Base-by-base conservation (phyloP, 2,329 filamentous ascomycete species). In the Lachnellula occidentalis region DNA sequence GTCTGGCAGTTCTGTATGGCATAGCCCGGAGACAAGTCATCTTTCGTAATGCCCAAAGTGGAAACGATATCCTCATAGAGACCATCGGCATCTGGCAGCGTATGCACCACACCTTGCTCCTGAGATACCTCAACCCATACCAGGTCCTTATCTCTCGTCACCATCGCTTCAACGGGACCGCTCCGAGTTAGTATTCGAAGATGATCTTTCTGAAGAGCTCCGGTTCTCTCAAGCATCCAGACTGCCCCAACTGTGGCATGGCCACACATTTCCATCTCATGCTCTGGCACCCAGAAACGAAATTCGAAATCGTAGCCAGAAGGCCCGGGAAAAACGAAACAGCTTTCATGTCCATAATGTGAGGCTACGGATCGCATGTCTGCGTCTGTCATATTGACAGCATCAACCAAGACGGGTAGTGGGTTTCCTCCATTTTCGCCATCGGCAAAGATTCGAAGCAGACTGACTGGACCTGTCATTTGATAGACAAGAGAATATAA, bases 191-290 rank as follows among this genome's bases (percentile, higher is more conserved):
- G 37, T 27, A 53, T 53, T 22, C 21, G 19, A 15, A 53, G 4
- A 2, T 41, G 43, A 21, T 53, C 17, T 11, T 27, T 53, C 17
- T 15, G 43, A 37, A 52, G 17, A 14, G 27, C n/a, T 46, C 14
- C 31, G 24, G 11, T 47, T 19, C 31, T 53, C 41, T 47, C 19
- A 21, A 53, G 42, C 43, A 53, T 17, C 34, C 41, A 53, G 14
- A 53, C 50, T n/a, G 22, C 50, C 17, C 42, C 50, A 41, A 53
- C 21, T 22, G 50, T 48, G n/a, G 50, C 50, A 53, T 53, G 50
- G 14, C 50, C 41, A 34, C 50, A 53, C 50, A 47, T 53, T n/a
- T 53, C 50, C 50, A 53, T 53, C 31, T 53, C 31, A 47, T 53
- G 50, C n/a, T 46, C 42, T 15, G 50, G 42, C 17, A 53, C 42